phyloP scores from a whole-genome alignment of 2,329 filamentous ascomycete species.

The Ophiostoma tasmaniense region DNA sequence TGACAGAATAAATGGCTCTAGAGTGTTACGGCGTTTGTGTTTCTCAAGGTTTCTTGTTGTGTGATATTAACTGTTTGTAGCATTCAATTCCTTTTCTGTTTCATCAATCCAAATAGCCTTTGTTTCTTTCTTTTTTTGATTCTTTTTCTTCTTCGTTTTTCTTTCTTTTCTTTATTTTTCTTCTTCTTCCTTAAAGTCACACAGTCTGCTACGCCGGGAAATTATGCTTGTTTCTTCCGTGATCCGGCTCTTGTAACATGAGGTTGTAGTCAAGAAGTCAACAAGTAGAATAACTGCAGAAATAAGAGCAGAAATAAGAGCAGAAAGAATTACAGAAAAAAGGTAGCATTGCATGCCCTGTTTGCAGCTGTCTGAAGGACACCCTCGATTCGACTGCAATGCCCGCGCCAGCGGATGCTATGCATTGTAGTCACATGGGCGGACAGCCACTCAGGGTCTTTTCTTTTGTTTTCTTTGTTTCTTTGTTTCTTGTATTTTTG shows the following conservation, averaged over 20 bases:
- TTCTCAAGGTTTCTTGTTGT: background rate
- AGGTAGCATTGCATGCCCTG: background rate
- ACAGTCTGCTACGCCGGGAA: background rate
- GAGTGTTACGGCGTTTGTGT: background rate
- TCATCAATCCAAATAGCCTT: background rate
- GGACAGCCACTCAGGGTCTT: background rate
- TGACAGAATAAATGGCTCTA: background rate
- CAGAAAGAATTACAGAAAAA: background rate
- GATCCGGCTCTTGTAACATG: background rate
- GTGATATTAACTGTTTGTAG: background rate
- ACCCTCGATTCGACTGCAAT: background rate
- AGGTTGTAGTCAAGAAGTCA: background rate
- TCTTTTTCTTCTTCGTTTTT: background rate
- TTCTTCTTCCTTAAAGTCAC: background rate
- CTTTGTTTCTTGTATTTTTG: too few relatives aligned
- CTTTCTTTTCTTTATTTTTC: background rate
- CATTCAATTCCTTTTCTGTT: background rate
- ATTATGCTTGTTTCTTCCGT: background rate
- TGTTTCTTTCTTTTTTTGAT: background rate
- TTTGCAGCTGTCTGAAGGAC: background rate
- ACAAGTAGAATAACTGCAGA: background rate
- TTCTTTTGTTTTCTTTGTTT: too few relatives aligned
- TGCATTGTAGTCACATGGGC: background rate
- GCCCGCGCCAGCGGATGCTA: background rate
- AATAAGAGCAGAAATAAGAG: too few relatives aligned